Evolutionary conservation across 2,329 filamentous ascomycete species (phyloP).

Genomic region (Lomentospora prolificans): DNA sequence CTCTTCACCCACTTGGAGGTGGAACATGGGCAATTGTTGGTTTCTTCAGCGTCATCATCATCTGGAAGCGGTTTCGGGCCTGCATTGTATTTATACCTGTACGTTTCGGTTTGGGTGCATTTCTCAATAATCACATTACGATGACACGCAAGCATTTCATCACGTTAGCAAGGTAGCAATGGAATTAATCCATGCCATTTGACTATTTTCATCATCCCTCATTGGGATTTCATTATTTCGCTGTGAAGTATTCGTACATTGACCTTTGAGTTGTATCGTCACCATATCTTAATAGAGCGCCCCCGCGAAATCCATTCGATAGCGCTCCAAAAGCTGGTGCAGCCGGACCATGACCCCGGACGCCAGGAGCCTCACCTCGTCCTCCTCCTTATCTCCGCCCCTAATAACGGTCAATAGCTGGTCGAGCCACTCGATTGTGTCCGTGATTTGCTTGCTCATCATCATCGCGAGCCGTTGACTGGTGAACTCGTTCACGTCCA

Average conservation of each 20-base stretch:
- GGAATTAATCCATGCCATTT: neutral
- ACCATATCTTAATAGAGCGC: constrained; percentile 28
- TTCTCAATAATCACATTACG: neutral
- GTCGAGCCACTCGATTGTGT: constrained; percentile 79
- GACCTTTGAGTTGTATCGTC: no score
- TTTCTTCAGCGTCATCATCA: neutral
- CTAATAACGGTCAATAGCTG: constrained; percentile 57
- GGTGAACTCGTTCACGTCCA: constrained; percentile 72
- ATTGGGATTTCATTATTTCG: no score
- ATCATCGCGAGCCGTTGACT: constrained; percentile 63
- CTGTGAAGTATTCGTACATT: neutral
- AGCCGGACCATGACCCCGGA: constrained; percentile 69
- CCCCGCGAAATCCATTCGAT: constrained; percentile 68
- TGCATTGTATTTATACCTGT: neutral
- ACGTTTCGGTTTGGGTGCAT: neutral
- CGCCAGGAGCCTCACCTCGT: constrained; percentile 67
- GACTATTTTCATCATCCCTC: neutral
- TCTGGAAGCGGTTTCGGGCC: neutral
- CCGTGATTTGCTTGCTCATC: constrained; percentile 67
- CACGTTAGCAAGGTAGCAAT: neutral
- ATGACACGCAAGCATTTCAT: neutral
- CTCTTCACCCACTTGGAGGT: no score
- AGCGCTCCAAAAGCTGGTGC: constrained; percentile 72
- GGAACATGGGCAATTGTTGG: neutral
- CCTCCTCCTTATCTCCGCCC: constrained; percentile 54